Base-by-base conservation (phyloP, 2,329 filamentous ascomycete species). In the Alternaria metachromatica region DNA sequence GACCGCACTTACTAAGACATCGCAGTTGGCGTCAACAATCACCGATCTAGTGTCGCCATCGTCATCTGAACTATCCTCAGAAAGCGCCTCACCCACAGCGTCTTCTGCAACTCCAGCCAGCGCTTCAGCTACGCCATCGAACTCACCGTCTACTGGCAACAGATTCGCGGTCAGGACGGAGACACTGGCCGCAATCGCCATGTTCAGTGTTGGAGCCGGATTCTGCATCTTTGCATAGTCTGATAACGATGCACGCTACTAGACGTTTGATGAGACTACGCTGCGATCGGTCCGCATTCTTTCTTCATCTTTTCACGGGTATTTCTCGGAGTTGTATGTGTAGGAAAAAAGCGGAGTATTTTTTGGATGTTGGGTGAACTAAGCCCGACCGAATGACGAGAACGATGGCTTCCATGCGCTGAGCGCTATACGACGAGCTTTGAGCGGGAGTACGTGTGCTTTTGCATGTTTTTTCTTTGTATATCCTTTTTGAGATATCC, bases 181-280 rank as follows among this genome's bases (percentile, higher is more conserved):
- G 53, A 28, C 25, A 37, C 21, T 60, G 23, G 56, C 53, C 18
- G 51, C 30, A 5, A 15, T 58, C 5, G 45, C 55, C 20, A 61
- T 54, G 58, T 15, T 56, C 5, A 55, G 51, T 20, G 41, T 64
- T 15, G 61, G 43, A 6, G 44, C 49, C 2, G 57, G 20, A 10
- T 64, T 64, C 10, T 64, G n/a, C 44, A n/a, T 64, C n/a, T 64
- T 64, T 12, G 61, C 61, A 10, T 53, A 53, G 49, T 3, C 49
- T 53, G 8, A n/a, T 5, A 8, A 37, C 30, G 30, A 33, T 15
- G 12, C 3, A 41, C 5, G 37, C n/a, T 18, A 41, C 15, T 9
- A 4, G 9, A n/a, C n/a, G n/a, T 41, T 33, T 10, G n/a, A 41
- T 10, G 37, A 18, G n/a, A 18, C 5, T 18, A 11, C 37, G 15